Percentiles rank a stretch among this genome's conserved stretches.
Evolutionary conservation across 441 rosid species (phyloP).

Genomic region (Macaranga tanarius): DNA sequence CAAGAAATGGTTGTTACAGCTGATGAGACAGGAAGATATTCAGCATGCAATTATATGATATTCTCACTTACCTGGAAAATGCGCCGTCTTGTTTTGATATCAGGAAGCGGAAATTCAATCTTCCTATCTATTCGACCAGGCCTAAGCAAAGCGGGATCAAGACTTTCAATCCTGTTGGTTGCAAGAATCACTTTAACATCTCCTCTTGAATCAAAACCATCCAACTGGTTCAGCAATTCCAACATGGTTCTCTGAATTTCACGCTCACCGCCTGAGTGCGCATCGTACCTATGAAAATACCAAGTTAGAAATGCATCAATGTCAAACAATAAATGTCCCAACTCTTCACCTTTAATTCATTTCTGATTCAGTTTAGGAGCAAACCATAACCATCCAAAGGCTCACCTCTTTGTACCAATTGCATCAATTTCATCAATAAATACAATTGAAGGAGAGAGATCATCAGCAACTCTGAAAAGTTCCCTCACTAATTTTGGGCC

Average conservation of each 20-base stretch:
- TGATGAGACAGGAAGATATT: neutral
- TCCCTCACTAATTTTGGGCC: constrained; percentile 96
- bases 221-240: constrained; percentile 90
- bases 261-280: constrained; percentile 97
- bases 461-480: constrained; percentile 95
- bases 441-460: constrained; percentile 92
- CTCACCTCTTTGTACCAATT: constrained; percentile 77
- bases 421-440: constrained; percentile 98
- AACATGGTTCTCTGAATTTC: constrained; percentile 98
- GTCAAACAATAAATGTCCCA: constrained; percentile 4
- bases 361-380: neutral
- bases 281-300: constrained; percentile 63
- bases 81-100: constrained; percentile 90
- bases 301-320: neutral
- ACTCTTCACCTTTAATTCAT: constrained; percentile 5
- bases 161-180: constrained; percentile 88
- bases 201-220: constrained; percentile 96
- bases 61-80: constrained; percentile 70
- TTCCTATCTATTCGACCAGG: constrained; percentile 97
- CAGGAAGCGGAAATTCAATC: constrained; percentile 97
- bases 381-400: neutral
- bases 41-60: neutral
- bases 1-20: too few relatives aligned
- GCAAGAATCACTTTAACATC: constrained; percentile 99
- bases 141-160: constrained; percentile 96